These are phyloP conservation scores for Microbotryomycetes sp. DNA, from an alignment of 1,284 basidiomycete genomes.

Conservation along the genomic window DNA sequence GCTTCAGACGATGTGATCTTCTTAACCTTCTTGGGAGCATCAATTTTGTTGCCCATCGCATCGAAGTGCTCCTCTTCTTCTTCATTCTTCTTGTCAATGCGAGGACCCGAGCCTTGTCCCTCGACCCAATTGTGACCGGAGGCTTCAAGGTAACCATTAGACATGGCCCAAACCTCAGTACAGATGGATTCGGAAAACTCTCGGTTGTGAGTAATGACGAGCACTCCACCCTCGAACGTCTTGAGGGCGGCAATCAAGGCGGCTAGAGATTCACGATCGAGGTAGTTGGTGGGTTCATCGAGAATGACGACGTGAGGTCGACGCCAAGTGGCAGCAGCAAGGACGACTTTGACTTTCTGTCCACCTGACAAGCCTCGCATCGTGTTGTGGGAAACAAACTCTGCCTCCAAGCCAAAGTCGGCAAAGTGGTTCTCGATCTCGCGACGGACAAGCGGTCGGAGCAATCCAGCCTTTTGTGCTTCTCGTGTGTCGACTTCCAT, in stretches of 20 bases:
- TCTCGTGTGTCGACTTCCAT: slow-evolving; percentile 95
- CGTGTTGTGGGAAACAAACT: slow-evolving; percentile 78
- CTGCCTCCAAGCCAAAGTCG: slow-evolving; percentile 91
- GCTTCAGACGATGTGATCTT: slow-evolving; percentile 65
- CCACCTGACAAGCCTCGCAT: slow-evolving; percentile 89
- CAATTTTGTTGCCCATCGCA: slow-evolving; percentile 81
- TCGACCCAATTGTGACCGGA: slow-evolving; percentile 58
- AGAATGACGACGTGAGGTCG: slow-evolving; percentile 95
- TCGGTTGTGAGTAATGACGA: slow-evolving; percentile 51
- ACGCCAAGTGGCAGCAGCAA: slow-evolving; percentile 97
- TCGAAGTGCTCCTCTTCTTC: slow-evolving; percentile 85
- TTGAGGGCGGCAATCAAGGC: slow-evolving; percentile 94
- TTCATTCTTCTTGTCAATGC: slow-evolving; percentile 72
- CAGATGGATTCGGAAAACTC: slow-evolving; percentile 97
- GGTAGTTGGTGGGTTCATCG: slow-evolving; percentile 86
- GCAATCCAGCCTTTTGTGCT: slow-evolving; percentile 90
- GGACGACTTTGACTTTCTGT: slow-evolving; percentile 99
- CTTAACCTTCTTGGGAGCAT: slow-evolving; percentile 67
- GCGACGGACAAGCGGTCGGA: slow-evolving; percentile 91
- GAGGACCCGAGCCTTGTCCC: slow-evolving; percentile 80
- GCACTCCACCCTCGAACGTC: slow-evolving; percentile 93
- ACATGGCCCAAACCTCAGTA: slow-evolving; percentile 42
- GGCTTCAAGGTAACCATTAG: slow-evolving; percentile 62
- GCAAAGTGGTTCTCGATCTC: slow-evolving; percentile 98
- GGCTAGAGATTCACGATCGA: slow-evolving; percentile 95